Evolutionary conservation across 2,329 filamentous ascomycete species (phyloP).

Genomic region (Fusarium brachygibbosum): DNA sequence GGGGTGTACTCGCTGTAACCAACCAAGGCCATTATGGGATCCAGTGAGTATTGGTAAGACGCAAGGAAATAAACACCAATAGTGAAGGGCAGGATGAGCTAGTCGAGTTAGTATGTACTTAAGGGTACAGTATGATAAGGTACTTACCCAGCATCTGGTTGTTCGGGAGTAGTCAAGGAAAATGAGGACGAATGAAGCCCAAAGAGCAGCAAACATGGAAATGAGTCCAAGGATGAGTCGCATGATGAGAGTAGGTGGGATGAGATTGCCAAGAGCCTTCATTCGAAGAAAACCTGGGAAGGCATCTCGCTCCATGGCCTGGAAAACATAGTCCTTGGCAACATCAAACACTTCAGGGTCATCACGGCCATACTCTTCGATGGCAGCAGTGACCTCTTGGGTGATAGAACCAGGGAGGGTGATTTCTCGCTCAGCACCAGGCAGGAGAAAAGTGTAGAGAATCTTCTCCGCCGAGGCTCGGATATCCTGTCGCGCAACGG

Average conservation of each 20-base stretch:
- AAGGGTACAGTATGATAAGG: neutral
- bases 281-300: slow-evolving; percentile 95
- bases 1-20: slow-evolving; percentile 97
- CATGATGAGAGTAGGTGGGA: slow-evolving; percentile 89
- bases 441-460: slow-evolving; percentile 95
- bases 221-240: slow-evolving; percentile 85
- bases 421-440: slow-evolving; percentile 96
- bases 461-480: slow-evolving; percentile 97
- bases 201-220: slow-evolving; percentile 91
- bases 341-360: slow-evolving; percentile 98
- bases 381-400: slow-evolving; percentile 84
- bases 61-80: slow-evolving; percentile 89
- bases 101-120: slow-evolving; percentile 28
- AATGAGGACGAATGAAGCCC: slow-evolving; percentile 93
- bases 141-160: slow-evolving; percentile 86
- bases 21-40: slow-evolving; percentile 89
- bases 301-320: slow-evolving; percentile 99
- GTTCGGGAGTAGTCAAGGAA: slow-evolving; percentile 83
- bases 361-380: slow-evolving; percentile 91
- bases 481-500: slow-evolving; percentile 89
- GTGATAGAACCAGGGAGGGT: slow-evolving; percentile 90
- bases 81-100: slow-evolving; percentile 88
- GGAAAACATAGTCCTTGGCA: slow-evolving; percentile 99
- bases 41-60: slow-evolving; percentile 95
- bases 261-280: slow-evolving; percentile 95